These are phyloP conservation scores for Capronia epimyces DNA, from an alignment of 2,329 filamentous ascomycete species.

Conservation along the genomic window DNA sequence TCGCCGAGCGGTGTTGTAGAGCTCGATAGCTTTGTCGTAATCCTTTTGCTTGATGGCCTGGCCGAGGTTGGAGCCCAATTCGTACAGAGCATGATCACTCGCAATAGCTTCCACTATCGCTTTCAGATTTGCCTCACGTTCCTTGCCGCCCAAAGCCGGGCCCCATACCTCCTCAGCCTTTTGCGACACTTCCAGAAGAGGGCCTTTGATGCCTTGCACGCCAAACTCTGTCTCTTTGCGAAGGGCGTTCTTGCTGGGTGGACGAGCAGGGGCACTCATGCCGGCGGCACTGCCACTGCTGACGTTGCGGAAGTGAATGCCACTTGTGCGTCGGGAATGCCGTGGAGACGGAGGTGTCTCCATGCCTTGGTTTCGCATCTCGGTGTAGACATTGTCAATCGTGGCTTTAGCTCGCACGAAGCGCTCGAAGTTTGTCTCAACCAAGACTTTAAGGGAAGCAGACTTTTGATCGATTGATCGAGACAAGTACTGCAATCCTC, in stretches of 20 bases:
- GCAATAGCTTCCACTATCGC: constrained; percentile 69
- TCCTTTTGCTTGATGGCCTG: constrained; percentile 88
- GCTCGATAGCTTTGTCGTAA: constrained; percentile 79
- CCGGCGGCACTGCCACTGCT: constrained; percentile 39
- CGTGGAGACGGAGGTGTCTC: constrained; percentile 36
- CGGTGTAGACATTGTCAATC: constrained; percentile 96
- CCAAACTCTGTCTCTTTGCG: constrained; percentile 91
- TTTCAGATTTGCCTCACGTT: constrained; percentile 84
- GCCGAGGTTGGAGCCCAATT: constrained; percentile 68
- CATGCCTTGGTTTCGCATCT: constrained; percentile 75
- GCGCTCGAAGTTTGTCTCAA: constrained; percentile 96
- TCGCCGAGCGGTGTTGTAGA: constrained; percentile 75
- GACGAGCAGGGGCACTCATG: constrained; percentile 39
- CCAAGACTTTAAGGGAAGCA: constrained; percentile 88
- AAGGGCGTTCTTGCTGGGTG: constrained; percentile 80
- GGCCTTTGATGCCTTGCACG: constrained; percentile 78
- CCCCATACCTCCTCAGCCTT: constrained; percentile 98
- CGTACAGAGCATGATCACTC: constrained; percentile 73
- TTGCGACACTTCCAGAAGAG: constrained; percentile 80
- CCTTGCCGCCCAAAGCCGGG: constrained; percentile 80
- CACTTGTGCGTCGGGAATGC: constrained; percentile 63
- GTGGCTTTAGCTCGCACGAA: constrained; percentile 97
- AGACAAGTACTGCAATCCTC: constrained; percentile 78
- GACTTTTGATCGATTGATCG: constrained; percentile 96
- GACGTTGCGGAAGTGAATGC: constrained; percentile 52